Percentiles rank a stretch among this genome's conserved stretches.
phyloP scores from a whole-genome alignment of 345 rosid genomes.

The Salix dunnii region DNA sequence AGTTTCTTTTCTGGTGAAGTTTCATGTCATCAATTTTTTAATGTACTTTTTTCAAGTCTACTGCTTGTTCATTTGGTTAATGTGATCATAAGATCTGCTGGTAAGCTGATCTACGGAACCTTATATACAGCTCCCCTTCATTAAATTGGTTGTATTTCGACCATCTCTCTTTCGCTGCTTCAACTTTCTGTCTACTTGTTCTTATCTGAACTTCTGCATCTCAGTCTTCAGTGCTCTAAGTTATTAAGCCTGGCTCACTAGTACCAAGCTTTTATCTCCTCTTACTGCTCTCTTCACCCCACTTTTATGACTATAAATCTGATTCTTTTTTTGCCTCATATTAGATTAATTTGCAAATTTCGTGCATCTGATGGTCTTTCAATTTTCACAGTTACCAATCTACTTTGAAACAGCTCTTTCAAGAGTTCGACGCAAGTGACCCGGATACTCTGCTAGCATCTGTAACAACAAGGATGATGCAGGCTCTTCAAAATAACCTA shows the following conservation, averaged over 20 bases:
- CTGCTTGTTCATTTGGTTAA: neutral
- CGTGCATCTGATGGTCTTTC: slow-evolving; percentile 13
- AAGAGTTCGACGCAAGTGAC: slow-evolving; percentile 59
- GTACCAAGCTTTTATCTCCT: no score
- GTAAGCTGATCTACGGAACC: no score
- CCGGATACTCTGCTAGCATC: slow-evolving; percentile 59
- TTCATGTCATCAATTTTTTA: neutral
- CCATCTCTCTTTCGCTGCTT: no score
- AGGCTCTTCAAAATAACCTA: slow-evolving; percentile 78
- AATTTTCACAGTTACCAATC: slow-evolving; percentile 63
- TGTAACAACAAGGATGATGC: slow-evolving; percentile 81
- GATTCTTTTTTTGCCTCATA: neutral
- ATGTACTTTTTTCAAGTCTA: neutral
- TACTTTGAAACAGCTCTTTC: slow-evolving; percentile 78
- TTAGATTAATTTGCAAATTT: neutral
- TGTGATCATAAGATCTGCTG: neutral
- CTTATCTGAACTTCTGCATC: no score
- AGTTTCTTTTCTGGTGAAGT: neutral
- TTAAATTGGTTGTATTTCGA: no score
- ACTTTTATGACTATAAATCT: no score
- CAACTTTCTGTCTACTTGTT: no score
- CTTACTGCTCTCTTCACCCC: no score
- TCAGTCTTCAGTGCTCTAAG: no score
- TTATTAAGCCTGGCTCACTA: no score
- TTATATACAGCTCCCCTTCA: no score